Conservation (phyloP, 1,284 basidiomycete species). For the Cerrena zonata region DNA sequence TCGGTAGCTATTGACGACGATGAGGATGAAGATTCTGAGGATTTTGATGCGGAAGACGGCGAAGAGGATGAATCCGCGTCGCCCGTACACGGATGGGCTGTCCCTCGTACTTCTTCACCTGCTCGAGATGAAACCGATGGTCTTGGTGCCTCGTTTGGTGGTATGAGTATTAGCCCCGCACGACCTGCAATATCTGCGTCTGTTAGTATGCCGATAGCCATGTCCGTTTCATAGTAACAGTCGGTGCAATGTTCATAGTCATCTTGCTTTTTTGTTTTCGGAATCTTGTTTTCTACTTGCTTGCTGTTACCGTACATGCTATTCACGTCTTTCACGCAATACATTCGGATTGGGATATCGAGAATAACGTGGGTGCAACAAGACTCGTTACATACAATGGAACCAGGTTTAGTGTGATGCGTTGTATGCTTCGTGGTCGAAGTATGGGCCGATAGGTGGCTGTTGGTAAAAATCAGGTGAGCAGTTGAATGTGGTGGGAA, state of each 20-base stretch:
- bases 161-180: constrained; percentile 76
- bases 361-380: neutral
- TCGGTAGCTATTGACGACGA: constrained; percentile 69
- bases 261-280: neutral
- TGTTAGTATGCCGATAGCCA: constrained; percentile 6
- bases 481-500: neutral
- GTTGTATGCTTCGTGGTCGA: constrained; percentile 8
- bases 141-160: constrained; percentile 61
- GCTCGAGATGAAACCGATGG: constrained; percentile 33
- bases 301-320: constrained; percentile 1
- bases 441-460: constrained; percentile 5
- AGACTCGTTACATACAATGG: neutral
- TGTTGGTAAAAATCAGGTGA: neutral
- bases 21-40: constrained; percentile 60
- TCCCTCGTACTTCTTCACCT: neutral
- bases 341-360: constrained; percentile 1
- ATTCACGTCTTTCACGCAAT: constrained; percentile 1
- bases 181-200: constrained; percentile 11
- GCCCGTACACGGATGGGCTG: neutral
- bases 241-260: neutral
- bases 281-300: constrained; percentile 1
- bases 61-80: constrained; percentile 27
- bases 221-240: constrained; percentile 14
- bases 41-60: constrained; percentile 39
- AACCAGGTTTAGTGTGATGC: neutral